Base-by-base conservation (phyloP, 345 rosid species). In the Salix viminalis region DNA sequence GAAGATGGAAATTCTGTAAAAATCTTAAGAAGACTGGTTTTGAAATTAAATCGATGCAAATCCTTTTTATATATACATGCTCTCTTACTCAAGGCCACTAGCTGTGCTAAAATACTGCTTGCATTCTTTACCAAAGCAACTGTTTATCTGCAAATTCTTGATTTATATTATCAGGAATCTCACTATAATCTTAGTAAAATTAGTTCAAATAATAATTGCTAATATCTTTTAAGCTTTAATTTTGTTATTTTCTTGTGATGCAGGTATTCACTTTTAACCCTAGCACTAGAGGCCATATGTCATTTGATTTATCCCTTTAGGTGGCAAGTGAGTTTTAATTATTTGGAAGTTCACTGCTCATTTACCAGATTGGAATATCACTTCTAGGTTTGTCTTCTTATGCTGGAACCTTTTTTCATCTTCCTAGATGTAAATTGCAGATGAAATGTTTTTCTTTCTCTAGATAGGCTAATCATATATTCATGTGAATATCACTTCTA, bases 231-330 rank as follows among this genome's bases (percentile, higher is more conserved):
- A 30, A 30, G 4, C 3, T 30, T 30, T 30, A 30, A 30, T 30
- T 30, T 2, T 30, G 3, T 30, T 2, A 30, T 30, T 30, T 30
- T 30, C 32, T 30, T 30, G 32, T 30, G 32, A 30, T 0, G 32
- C 0, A 0, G 32, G 32, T 30, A 30, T 30, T 2, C 32, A 30
- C 4, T 30, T 30, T 30, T 30, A 2, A 30, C 32, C 32, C 32
- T 30, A 2, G 30, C 30, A 24, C 88, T 98, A 69, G 98, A 96
- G 86, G 94, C 98, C 79, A 89, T 96, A 85, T 94, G 97, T 81
- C 99, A 96, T 89, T 85, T 96, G 78, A 94, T 96, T 75, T 96
- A 88, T 87, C 99, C 99, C 74, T 92, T 96, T 80, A 86, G 96
- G 82, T 96, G 99, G 99, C 98, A 90, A 96, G 99, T 96, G 81